Evolutionary conservation across 176 grass and related monocot genomes (phyloP).

Genomic region (Zizania latifolia): DNA sequence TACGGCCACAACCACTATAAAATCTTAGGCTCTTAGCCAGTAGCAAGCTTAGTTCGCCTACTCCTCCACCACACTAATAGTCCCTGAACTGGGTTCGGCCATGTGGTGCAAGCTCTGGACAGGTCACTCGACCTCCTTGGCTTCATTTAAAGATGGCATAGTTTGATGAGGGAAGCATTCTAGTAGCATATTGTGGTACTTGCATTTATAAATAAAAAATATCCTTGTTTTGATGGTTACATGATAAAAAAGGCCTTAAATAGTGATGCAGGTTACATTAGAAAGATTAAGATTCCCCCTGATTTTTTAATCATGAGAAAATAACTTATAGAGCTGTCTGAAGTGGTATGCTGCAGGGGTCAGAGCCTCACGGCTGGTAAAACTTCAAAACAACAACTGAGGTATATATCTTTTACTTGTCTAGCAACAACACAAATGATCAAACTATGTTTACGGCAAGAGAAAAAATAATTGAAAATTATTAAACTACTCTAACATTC

Average conservation of each 20-base stretch:
- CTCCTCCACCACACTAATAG: not conserved
- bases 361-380: not conserved
- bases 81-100: too few relatives aligned
- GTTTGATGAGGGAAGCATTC: not conserved
- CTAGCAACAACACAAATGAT: not conserved
- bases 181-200: not conserved
- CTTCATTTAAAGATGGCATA: not conserved
- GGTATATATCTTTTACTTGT: not conserved
- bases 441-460: not conserved
- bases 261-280: not conserved
- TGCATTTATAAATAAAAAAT: not conserved
- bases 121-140: not conserved
- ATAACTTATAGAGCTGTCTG: not conserved
- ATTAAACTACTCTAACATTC: not conserved
- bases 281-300: not conserved
- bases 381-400: not conserved
- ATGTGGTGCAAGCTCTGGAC: not conserved
- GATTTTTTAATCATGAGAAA: not conserved
- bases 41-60: not conserved
- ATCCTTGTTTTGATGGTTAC: not conserved
- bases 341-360: not conserved
- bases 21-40: not conserved
- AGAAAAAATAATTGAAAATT: not conserved
- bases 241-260: not conserved
- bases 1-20: not conserved